These are phyloP conservation scores for Lachancea quebecensis DNA, from an alignment of 805 yeast species.

Conservation along the genomic window DNA sequence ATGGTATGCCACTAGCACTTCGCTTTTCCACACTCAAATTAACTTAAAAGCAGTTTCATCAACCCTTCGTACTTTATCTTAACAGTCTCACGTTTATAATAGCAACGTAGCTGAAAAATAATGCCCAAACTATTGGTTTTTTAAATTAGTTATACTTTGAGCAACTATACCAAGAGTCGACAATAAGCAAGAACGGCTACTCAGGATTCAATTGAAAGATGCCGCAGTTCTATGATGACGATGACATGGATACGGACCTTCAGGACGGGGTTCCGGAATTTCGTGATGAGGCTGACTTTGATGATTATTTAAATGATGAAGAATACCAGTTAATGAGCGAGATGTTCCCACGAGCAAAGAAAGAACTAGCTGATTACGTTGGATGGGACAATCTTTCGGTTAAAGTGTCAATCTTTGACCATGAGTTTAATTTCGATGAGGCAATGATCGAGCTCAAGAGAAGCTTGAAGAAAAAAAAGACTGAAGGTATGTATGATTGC, in stretches of 20 bases:
- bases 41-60: too few species aligned
- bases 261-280: constrained; percentile 31
- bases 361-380: constrained; percentile 35
- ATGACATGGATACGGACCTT: constrained; percentile 20
- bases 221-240: constrained; percentile 15
- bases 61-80: too few species aligned
- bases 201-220: neutral
- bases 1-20: too few species aligned
- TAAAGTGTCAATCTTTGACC: constrained; percentile 47
- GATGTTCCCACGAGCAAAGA: constrained; percentile 40
- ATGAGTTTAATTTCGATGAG: constrained; percentile 42
- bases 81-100: too few species aligned
- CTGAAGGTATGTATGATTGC: constrained; percentile 41
- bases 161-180: neutral
- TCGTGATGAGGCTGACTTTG: constrained; percentile 35
- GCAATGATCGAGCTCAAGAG: constrained; percentile 37
- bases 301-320: constrained; percentile 32
- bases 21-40: too few species aligned
- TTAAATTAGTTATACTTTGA: too few species aligned
- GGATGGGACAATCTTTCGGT: constrained; percentile 38
- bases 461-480: constrained; percentile 24
- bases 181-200: neutral
- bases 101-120: too few species aligned
- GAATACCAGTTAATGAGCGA: constrained; percentile 38
- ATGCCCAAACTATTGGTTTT: too few species aligned